These are phyloP conservation scores for Melanomma pulvis-pyrius DNA, from an alignment of 495 filamentous ascomycete genomes.

Conservation along the genomic window DNA sequence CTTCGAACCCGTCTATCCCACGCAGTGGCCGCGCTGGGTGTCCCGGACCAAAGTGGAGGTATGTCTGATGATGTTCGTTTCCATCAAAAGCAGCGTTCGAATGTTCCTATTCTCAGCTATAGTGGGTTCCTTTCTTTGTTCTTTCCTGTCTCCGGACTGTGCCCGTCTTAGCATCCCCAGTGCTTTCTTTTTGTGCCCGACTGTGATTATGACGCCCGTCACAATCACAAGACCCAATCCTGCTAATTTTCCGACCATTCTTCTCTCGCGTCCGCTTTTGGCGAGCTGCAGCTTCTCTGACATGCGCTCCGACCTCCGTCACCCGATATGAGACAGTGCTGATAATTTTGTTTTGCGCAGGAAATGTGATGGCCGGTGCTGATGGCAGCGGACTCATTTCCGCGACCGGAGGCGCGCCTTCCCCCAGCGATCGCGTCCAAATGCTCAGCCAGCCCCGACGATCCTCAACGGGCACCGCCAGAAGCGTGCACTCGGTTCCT, in stretches of 20 bases:
- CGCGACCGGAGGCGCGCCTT: conserved; percentile 27
- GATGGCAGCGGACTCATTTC: conserved; percentile 21
- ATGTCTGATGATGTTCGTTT: conserved; percentile 22
- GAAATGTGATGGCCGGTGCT: conserved; percentile 23
- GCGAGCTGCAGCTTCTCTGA: conserved; percentile 21
- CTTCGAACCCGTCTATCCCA: conserved; percentile 43
- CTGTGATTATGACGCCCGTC: conserved; percentile 2
- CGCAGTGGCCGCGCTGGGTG: conserved; percentile 32
- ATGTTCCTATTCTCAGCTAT: conserved; percentile 8
- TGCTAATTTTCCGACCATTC: conserved; percentile 5
- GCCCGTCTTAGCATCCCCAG: conserved; percentile 12
- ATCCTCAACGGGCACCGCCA: conserved; percentile 29
- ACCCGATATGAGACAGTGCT: not conserved
- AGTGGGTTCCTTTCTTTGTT: conserved; percentile 16
- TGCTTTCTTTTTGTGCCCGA: not conserved
- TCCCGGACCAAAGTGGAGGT: conserved; percentile 34
- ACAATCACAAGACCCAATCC: not conserved
- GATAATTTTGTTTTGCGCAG: conserved; percentile 15
- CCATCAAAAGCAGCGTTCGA: conserved; percentile 10
- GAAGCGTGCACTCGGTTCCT: conserved; percentile 27
- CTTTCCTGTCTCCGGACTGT: conserved; percentile 18
- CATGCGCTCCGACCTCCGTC: not conserved
- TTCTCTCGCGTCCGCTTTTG: conserved; percentile 12
- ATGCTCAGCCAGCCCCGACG: conserved; percentile 34
- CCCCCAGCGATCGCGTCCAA: conserved; percentile 35